These are phyloP conservation scores for Ustilago loliicola DNA, from an alignment of 1,284 basidiomycete genomes.

Conservation along the genomic window DNA sequence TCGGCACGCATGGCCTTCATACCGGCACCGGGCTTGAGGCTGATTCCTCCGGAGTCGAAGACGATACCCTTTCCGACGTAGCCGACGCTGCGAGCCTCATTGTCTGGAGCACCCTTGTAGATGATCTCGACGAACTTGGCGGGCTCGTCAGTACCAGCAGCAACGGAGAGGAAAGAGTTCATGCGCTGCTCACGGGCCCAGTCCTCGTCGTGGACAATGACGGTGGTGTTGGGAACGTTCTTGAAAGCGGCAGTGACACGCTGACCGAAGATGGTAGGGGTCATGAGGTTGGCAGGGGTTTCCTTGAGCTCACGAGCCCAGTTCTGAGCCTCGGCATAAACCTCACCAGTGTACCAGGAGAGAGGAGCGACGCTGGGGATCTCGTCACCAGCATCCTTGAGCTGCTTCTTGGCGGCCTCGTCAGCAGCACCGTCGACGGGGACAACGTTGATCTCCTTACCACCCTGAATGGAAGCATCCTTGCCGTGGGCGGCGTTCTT, in stretches of 20 bases:
- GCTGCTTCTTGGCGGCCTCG: conserved; percentile 58
- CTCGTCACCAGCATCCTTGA: conserved; percentile 62
- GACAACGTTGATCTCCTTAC: conserved; percentile 60
- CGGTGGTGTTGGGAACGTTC: conserved; percentile 78
- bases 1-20: conserved; percentile 74
- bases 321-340: conserved; percentile 86
- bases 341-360: conserved; percentile 67
- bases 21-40: conserved; percentile 79
- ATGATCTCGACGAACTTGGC: conserved; percentile 89
- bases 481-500: conserved; percentile 54
- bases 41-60: conserved; percentile 86
- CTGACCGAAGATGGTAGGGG: conserved; percentile 78
- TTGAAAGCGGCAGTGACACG: conserved; percentile 79
- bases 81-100: conserved; percentile 77
- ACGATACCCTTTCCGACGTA: conserved; percentile 82
- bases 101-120: conserved; percentile 80
- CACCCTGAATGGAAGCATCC: conserved; percentile 59
- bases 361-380: conserved; percentile 59
- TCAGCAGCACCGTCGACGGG: conserved; percentile 54
- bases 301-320: conserved; percentile 87
- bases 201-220: conserved; percentile 83
- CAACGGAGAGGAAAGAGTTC: conserved; percentile 89
- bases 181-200: conserved; percentile 87
- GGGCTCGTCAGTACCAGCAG: conserved; percentile 84
- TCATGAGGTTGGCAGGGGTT: conserved; percentile 79